Base-by-base conservation (phyloP, 2,329 filamentous ascomycete genomes). In the Cercospora sp. region DNA sequence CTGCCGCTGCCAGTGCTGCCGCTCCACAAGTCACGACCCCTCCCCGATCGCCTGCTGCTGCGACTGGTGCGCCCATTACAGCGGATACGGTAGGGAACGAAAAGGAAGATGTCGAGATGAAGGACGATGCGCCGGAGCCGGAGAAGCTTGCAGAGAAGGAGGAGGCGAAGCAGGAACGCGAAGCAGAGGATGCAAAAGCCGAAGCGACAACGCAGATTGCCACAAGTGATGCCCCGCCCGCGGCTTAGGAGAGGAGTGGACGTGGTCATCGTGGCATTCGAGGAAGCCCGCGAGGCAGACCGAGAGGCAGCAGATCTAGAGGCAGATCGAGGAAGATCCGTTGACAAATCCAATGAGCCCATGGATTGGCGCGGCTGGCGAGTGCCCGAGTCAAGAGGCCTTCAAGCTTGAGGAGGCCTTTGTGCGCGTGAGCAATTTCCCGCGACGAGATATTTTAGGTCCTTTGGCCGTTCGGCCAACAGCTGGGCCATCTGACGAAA, bases 1-100 rank as follows among this genome's bases (percentile, higher is more conserved):
- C 59, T 4, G 81, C 85, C 58, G 82, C 32, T n/a, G 40, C 53
- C 28, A 58, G 43, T 13, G 68, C 30, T 53, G 49, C 76, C 1
- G 68, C 77, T 7, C 81, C 81, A 1, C 69, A 73, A 61, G 61
- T 62, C 21, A 66, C 59, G 13, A 73, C 71, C 6, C 69, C 72
- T 32, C 69, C 71, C 1, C 66, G 65, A 10, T 72, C 71, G n/a
- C 69, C 71, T 3, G 70, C 67, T 28, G 55, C 59, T 13, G 49
- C 62, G 4, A 49, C 62, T n/a, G 66, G 21, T 18, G 61, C 53
- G 5, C 40, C 66, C 7, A 43, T 64, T 40, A 40, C 45, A n/a
- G 30, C 66, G 18, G 45, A 62, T 43, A 63, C 59, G 10, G 58
- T 49, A 12, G 61, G 60, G 18, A 43, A 67, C 34, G 63, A 53